Base-by-base conservation (phyloP, 2,329 filamentous ascomycete species). In the Neurospora sp. region DNA sequence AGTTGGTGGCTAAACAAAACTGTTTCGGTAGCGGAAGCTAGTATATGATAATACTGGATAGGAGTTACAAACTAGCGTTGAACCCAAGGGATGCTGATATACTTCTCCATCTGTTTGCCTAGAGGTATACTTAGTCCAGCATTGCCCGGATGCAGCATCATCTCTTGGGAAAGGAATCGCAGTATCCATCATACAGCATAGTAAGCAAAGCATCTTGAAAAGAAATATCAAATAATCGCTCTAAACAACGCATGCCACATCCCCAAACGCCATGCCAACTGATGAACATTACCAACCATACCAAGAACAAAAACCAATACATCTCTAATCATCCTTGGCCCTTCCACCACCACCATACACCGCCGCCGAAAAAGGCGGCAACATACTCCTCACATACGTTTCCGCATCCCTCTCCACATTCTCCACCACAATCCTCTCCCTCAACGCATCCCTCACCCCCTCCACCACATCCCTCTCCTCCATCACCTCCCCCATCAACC, bases 381-480 rank as follows among this genome's bases (percentile, higher is more conserved):
- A 68, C 67, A 85, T 82, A 68, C 78, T 83, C 43, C 83, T 75
- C 0, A 87, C 84, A 78, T 90, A 91, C 10, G 78, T 78, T 71
- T 91, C 89, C 0, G 91, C 91, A 73, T 92, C 90, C 69, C 81
- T 82, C 67, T 85, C 83, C 62, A 94, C 85, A 38, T 79, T 81
- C 46, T 81, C 79, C 28, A 93, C 86, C 76, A 93, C 85, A 71
- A 93, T 85, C 69, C 89, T 85, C 72, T 85, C 86, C 76, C 83
- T 82, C 73, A 94, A 79, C 11, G 89, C 91, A 77, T 89, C 86
- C 71, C 91, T 89, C 72, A 93, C 86, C 68, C 90, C 87, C 75
- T 90, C 89, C 42, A 92, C 81, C 8, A 94, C 91, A 72, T 92
- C 90, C 72, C 88, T 85, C 73, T 95, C 91, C 82, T 93, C 91